A percentile compares a stretch with the other conserved stretches of the same genome.
Evolutionary conservation across 2,329 filamentous ascomycete genomes (phyloP).

Genomic region (Blumeriella jaapii): DNA sequence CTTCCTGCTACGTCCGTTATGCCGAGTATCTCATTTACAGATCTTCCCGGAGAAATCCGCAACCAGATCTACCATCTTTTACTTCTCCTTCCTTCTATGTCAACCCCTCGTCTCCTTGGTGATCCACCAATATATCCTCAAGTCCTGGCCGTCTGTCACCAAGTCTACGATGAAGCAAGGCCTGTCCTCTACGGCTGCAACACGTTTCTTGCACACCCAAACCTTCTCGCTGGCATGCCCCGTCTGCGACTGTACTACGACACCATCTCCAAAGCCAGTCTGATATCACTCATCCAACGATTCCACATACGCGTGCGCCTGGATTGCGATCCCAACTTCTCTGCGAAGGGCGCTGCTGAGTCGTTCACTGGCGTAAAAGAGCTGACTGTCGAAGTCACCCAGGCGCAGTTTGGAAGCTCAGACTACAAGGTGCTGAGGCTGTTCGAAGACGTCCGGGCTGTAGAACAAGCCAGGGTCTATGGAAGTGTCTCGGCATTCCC

Average conservation of each 20-base stretch:
- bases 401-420: conserved; percentile 33
- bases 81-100: conserved; percentile 20
- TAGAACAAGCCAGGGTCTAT: conserved; percentile 31
- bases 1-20: too few relatives aligned
- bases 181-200: conserved; percentile 37
- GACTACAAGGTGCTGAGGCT: conserved; percentile 32
- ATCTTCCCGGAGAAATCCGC: conserved; percentile 47
- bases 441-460: conserved; percentile 35
- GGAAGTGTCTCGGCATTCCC: conserved; percentile 22
- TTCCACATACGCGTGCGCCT: conserved; percentile 36
- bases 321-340: conserved; percentile 38
- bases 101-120: conserved; percentile 11
- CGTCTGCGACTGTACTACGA: conserved; percentile 28
- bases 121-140: conserved; percentile 25
- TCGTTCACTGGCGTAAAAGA: conserved; percentile 35
- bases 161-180: conserved; percentile 20
- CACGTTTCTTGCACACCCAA: conserved; percentile 37
- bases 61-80: conserved; percentile 41
- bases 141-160: conserved; percentile 16
- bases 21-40: conserved; percentile 14
- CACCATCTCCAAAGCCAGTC: conserved; percentile 27
- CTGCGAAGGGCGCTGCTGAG: conserved; percentile 27
- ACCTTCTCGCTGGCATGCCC: conserved; percentile 34
- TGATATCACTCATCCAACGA: conserved; percentile 29
- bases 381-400: conserved; percentile 38